A percentile compares a stretch with the other conserved stretches of the same genome.
These are phyloP conservation scores for Xylariaceae sp. DNA, from an alignment of 2,329 filamentous ascomycete genomes.

Conservation along the genomic window DNA sequence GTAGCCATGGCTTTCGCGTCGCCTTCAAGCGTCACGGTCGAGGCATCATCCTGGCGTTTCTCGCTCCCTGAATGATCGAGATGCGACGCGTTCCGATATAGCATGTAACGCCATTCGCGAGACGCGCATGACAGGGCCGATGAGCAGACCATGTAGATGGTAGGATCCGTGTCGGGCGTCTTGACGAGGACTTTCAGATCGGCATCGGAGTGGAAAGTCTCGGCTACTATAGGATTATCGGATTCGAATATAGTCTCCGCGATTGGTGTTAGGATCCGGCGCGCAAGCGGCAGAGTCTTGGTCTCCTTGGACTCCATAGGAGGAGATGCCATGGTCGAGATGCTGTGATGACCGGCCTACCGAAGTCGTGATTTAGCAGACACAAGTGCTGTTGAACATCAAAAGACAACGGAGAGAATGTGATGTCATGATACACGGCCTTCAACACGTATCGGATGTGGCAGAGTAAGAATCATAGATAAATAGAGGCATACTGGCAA, in stretches of 20 bases:
- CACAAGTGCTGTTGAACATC: no score
- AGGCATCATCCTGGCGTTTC: background rate
- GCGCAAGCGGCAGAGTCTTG: no score
- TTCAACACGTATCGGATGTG: no score
- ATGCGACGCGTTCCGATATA: constrained; percentile 11
- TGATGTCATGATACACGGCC: no score
- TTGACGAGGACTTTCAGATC: constrained; percentile 11
- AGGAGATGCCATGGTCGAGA: background rate
- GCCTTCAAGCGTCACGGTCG: constrained; percentile 17
- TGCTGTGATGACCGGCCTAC: background rate
- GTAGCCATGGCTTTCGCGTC: constrained; percentile 18
- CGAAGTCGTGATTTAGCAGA: no score
- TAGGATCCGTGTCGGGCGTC: background rate
- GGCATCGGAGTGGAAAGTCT: constrained; percentile 8
- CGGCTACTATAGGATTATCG: background rate
- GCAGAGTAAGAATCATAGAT: no score
- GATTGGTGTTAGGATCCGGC: constrained; percentile 7
- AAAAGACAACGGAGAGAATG: no score
- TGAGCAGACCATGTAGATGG: constrained; percentile 20
- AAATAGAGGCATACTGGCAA: no score
- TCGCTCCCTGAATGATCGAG: background rate
- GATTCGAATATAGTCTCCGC: background rate
- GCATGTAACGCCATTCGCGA: constrained; percentile 19
- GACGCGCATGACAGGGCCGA: constrained; percentile 21
- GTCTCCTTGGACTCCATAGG: background rate